Percentiles rank a stretch among this genome's conserved stretches.
phyloP scores from a whole-genome alignment of 2,329 filamentous ascomycete genomes.

The Pseudopyricularia javanii region DNA sequence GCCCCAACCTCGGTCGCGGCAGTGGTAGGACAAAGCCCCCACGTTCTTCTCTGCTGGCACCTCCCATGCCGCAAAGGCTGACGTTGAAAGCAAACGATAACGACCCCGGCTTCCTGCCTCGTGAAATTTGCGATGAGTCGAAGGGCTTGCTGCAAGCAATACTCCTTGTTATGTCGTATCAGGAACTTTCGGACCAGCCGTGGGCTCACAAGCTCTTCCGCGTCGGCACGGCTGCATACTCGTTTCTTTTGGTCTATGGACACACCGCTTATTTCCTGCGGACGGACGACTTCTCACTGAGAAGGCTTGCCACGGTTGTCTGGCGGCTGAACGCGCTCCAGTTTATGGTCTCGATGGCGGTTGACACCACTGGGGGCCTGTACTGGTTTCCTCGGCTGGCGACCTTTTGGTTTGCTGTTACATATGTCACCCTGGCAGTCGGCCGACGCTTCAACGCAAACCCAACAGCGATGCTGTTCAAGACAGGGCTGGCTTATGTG shows the following conservation, averaged over 20 bases:
- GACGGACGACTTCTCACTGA: conserved; percentile 42
- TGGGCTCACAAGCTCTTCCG: conserved; percentile 43
- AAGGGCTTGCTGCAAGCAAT: conserved; percentile 53
- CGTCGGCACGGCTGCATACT: conserved; percentile 41
- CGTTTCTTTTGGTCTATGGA: conserved; percentile 51
- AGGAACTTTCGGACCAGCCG: conserved; percentile 34
- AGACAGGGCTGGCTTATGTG: background rate
- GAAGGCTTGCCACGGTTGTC: conserved; percentile 37
- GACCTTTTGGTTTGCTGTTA: conserved; percentile 49
- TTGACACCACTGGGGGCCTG: conserved; percentile 40
- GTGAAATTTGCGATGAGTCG: conserved; percentile 50
- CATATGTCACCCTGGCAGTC: conserved; percentile 38
- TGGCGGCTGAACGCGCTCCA: conserved; percentile 45
- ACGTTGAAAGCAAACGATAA: background rate
- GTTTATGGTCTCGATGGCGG: conserved; percentile 37
- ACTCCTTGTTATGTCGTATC: conserved; percentile 38
- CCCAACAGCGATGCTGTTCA: conserved; percentile 9
- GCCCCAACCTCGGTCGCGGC: background rate
- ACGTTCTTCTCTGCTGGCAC: background rate
- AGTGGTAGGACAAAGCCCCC: background rate
- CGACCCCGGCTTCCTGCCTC: conserved; percentile 30
- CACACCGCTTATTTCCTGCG: conserved; percentile 46
- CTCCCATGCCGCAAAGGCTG: background rate
- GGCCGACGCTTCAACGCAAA: conserved; percentile 28
- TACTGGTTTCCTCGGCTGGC: conserved; percentile 49